Evolutionary conservation across 768 basidiomycete genomes (phyloP), one percentile per base, ranked within the genome.

Genomic region (Boletus coccyginus): DNA sequence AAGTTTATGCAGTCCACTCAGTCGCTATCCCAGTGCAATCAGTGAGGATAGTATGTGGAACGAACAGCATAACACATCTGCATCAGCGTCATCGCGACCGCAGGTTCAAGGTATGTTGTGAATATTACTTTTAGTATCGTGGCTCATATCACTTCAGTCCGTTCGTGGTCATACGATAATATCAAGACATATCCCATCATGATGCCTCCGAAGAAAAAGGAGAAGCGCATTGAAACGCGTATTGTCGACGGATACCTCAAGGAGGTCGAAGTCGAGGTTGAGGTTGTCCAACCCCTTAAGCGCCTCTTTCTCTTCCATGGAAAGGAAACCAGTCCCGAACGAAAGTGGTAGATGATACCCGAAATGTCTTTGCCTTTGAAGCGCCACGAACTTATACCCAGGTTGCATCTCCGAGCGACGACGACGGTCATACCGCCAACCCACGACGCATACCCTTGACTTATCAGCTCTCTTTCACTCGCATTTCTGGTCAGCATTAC

Each of bases 111-210:
- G 86, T 86, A 64, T 66, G 84, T 56, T 21, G 10, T 7, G 5
- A 16, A 3, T 14, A 21, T 43, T 40, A 38, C 29, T 45, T 35
- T 57, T 11, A 12, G 14, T 64, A 21, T 27, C 39, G 11, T 53
- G 31, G 10, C 66, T 59, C 35, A 67, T 40, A 0, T 8, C 19
- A n/a, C 32, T 46, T 41, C 55, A 88, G 87, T 74, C 13, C 85
- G 86, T 31, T 84, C 88, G 3, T 89, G 86, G 87, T 88, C 87
- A 3, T 90, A 89, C 63, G 87, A 88, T 63, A 86, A 86, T 60
- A 69, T 87, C 58, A 80, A 78, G 66, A 87, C 84, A 4, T 90
- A 90, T 61, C 83, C 85, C 16, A 73, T 83, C 56, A 75, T 71
- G 70, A 68, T 68, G 57, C 72, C 80, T 38, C 82, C 80, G n/a